Evolutionary conservation across 352 stramenopile genomes (phyloP).

Genomic region (Globisporangium echinulatum): DNA sequence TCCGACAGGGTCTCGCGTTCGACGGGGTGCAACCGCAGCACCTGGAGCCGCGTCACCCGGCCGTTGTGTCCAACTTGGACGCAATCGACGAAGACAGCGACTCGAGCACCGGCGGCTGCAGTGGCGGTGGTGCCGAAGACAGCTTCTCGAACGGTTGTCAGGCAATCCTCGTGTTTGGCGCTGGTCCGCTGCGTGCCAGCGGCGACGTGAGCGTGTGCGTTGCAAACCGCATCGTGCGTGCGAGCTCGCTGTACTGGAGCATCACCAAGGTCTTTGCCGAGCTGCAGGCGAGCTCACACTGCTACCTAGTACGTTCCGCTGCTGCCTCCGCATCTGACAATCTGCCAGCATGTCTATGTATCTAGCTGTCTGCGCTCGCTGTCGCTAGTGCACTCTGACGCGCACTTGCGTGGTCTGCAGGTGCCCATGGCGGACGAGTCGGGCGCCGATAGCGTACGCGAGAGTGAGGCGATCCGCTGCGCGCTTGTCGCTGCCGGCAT

Average conservation of each 20-base stretch:
- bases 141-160: conserved; percentile 19
- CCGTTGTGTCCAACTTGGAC: conserved; percentile 40
- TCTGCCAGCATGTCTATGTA: no score
- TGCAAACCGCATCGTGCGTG: conserved; percentile 28
- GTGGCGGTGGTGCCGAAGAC: background rate
- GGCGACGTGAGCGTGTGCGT: conserved; percentile 25
- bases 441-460: conserved; percentile 28
- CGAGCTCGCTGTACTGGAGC: conserved; percentile 51
- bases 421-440: conserved; percentile 34
- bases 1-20: conserved; percentile 48
- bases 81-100: conserved; percentile 47
- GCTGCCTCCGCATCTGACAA: no score
- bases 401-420: conserved; percentile 8
- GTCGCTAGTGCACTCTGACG: background rate
- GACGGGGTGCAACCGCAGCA: conserved; percentile 33
- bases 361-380: no score
- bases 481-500: conserved; percentile 43
- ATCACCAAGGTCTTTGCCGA: conserved; percentile 30
- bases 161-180: conserved; percentile 46
- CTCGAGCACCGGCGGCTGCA: background rate
- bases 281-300: conserved; percentile 28
- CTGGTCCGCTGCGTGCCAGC: conserved; percentile 18
- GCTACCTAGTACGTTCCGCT: conserved; percentile 26
- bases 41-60: conserved; percentile 31
- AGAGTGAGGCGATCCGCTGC: conserved; percentile 47